Evolutionary conservation across 1,284 basidiomycete genomes (phyloP), one percentile per base, ranked within the genome.

Genomic region (Rhizopogon parksii): DNA sequence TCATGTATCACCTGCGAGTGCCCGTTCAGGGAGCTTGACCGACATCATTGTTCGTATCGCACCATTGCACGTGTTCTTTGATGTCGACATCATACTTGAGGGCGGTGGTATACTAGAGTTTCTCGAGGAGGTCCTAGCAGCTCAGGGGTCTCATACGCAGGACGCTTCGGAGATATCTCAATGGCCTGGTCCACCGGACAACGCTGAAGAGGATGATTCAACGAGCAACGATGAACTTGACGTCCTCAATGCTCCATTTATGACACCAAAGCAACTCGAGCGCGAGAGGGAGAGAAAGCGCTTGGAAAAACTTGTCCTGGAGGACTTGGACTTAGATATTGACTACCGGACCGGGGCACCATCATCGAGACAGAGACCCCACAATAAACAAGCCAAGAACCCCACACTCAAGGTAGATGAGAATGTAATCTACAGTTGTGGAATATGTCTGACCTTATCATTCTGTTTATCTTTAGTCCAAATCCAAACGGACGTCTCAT

Each of bases 51-150:
- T 79, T 38, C 61, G 69, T 15, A 51, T 86, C 4, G 69, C 73
- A 1, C 83, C 89, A 1, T 59, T 91, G 5, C 90, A 91, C 60
- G 40, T 88, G 11, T 90, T 91, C 61, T 51, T 88, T 30, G 90
- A 94, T 62, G 69, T 90, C n/a, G 78, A 73, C 34, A 63, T 62
- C 57, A 70, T 67, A 43, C 69, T 71, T 58, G 72, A 65, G 49
- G 71, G 57, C 49, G 74, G 59, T 49, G 12, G 49, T 36, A 63
- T 42, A 59, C 60, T 36, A 50, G 68, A 53, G 2, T 68, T 58
- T 24, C 51, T 58, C 30, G 57, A 72, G 53, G 57, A 64, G 48
- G 30, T 66, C 49, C 47, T 47, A 51, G 47, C 60, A 51, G 47
- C 60, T 9, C 27, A 52, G 34, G 52, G 64, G 3, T 64, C 65